Evolutionary conservation across 1,284 basidiomycete genomes (phyloP).

Genomic region (Rhodofomes roseus): DNA sequence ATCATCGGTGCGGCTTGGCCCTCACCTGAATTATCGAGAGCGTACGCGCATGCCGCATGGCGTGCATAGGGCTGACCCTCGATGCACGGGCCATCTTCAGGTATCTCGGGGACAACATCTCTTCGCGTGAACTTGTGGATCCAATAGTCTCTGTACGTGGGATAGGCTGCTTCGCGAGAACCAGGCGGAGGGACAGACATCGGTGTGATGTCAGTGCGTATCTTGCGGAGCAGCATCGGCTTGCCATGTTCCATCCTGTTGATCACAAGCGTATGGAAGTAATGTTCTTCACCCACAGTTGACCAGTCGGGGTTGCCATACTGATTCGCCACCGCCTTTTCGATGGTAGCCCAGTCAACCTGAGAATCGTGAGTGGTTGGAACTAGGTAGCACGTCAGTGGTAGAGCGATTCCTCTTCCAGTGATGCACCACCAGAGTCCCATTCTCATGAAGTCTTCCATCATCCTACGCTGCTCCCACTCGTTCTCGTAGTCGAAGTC

Average conservation of each 20-base stretch:
- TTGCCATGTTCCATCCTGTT: slow-evolving; percentile 53
- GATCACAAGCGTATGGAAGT: slow-evolving; percentile 45
- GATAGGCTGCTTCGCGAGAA: slow-evolving; percentile 41
- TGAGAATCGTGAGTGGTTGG: slow-evolving; percentile 45
- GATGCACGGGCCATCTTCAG: slow-evolving; percentile 55
- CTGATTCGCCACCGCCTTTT: slow-evolving; percentile 43
- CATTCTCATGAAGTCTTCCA: slow-evolving; percentile 60
- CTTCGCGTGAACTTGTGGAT: slow-evolving; percentile 49
- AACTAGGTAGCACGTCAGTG: slow-evolving; percentile 58
- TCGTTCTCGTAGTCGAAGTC: slow-evolving; percentile 41
- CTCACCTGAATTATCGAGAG: slow-evolving; percentile 26
- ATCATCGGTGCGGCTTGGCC: neutral
- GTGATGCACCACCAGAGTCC: slow-evolving; percentile 65
- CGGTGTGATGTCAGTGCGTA: slow-evolving; percentile 64
- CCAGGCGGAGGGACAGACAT: slow-evolving; percentile 48
- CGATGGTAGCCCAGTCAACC: slow-evolving; percentile 57
- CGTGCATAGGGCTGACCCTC: slow-evolving; percentile 44
- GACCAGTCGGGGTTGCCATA: slow-evolving; percentile 54
- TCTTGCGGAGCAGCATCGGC: slow-evolving; percentile 48
- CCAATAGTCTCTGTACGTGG: slow-evolving; percentile 62
- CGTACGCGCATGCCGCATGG: slow-evolving; percentile 40
- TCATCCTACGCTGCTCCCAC: slow-evolving; percentile 39
- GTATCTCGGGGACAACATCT: slow-evolving; percentile 37
- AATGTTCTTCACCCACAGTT: slow-evolving; percentile 42
- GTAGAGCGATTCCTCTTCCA: slow-evolving; percentile 44